These are phyloP conservation scores for Cercospora janseana DNA, from an alignment of 2,329 filamentous ascomycete genomes.

Conservation along the genomic window DNA sequence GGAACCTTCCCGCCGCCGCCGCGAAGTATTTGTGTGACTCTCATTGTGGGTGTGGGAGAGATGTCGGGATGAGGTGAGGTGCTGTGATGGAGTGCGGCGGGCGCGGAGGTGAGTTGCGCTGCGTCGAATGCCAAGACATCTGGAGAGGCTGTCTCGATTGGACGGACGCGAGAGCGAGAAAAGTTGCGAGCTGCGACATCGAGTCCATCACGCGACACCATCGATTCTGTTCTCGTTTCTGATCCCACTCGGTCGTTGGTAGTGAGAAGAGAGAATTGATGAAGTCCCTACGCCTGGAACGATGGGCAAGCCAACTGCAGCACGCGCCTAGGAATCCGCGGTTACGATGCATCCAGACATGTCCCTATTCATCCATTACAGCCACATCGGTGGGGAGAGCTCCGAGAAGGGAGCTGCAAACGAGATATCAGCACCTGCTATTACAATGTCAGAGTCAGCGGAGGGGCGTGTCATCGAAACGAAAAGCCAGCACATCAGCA, in stretches of 20 bases:
- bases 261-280: conserved; percentile 29
- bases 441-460: conserved; percentile 23
- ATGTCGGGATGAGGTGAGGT: conserved; percentile 24
- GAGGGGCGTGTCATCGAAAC: conserved; percentile 11
- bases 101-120: conserved; percentile 8
- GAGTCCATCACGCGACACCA: conserved; percentile 14
- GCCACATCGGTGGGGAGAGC: conserved; percentile 12
- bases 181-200: conserved; percentile 3
- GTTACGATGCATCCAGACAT: conserved; percentile 31
- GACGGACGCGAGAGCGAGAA: conserved; percentile 1
- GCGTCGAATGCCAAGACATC: neutral
- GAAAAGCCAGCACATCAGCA: conserved; percentile 29
- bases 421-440: conserved; percentile 22
- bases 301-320: conserved; percentile 61
- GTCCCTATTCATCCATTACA: conserved; percentile 26
- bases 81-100: conserved; percentile 12
- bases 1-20: conserved; percentile 78
- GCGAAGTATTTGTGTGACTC: conserved; percentile 40
- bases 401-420: conserved; percentile 23
- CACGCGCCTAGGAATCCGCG: conserved; percentile 48
- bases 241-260: neutral
- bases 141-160: conserved; percentile 1
- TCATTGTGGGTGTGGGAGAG: conserved; percentile 29
- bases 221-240: neutral
- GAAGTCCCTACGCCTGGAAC: conserved; percentile 54